phyloP scores from a whole-genome alignment of 2,329 filamentous ascomycete genomes.

The Neoscytalidium dimidiatum region DNA sequence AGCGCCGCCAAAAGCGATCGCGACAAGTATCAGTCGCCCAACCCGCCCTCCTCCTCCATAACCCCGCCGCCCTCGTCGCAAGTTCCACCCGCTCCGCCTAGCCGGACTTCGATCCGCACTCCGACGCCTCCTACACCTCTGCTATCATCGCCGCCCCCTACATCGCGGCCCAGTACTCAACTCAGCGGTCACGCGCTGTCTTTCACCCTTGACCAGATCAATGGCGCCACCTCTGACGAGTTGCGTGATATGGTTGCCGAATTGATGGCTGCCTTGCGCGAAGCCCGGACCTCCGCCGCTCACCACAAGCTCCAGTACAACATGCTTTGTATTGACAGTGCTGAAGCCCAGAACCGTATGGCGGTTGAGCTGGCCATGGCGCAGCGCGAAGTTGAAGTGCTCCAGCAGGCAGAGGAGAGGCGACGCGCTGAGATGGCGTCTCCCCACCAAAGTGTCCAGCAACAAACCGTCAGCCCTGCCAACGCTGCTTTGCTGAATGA shows the following conservation, averaged over 20 bases:
- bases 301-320: constrained; percentile 91
- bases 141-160: constrained; percentile 53
- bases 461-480: constrained; percentile 47
- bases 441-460: constrained; percentile 56
- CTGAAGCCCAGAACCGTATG: constrained; percentile 81
- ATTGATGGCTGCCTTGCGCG: constrained; percentile 57
- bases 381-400: constrained; percentile 81
- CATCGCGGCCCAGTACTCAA: constrained; percentile 29
- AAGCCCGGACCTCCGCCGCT: constrained; percentile 78
- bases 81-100: constrained; percentile 42
- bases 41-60: constrained; percentile 54
- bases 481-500: constrained; percentile 59
- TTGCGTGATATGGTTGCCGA: constrained; percentile 56
- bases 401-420: constrained; percentile 73
- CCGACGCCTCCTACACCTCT: constrained; percentile 54
- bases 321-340: constrained; percentile 79
- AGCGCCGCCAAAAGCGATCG: constrained; percentile 14
- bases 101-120: constrained; percentile 44
- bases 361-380: constrained; percentile 91
- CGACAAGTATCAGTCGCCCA: constrained; percentile 38
- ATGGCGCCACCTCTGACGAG: constrained; percentile 52
- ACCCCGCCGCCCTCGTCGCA: constrained; percentile 67
- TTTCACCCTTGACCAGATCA: constrained; percentile 55
- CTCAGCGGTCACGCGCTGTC: constrained; percentile 31
- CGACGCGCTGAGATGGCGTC: constrained; percentile 58